Base-by-base conservation (phyloP, 163 green algal species). In the Scenedesmus sp. region DNA sequence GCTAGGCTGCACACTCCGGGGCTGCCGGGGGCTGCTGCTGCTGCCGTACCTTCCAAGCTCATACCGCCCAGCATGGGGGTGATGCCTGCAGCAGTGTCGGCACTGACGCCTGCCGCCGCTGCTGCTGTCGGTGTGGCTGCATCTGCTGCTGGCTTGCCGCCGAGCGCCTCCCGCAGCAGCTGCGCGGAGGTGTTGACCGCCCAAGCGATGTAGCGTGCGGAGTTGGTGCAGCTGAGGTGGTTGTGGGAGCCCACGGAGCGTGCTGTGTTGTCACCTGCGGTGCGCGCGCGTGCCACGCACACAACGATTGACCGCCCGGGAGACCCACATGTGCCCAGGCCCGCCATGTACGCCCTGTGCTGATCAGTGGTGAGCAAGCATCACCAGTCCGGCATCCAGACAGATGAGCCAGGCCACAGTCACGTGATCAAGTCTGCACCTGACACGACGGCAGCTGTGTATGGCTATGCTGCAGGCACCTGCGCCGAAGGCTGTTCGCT, bases 181-280 rank as follows among this genome's bases (percentile, higher is more conserved):
- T 76, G 46, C 3, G 49, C 72, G 24, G 70, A 85, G 68, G 49
- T 73, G 24, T 40, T 20, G 0, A 85, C 37, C n/a, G 46, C 4
- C 72, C 46, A 76, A 9, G 85, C 85, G 33, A 90, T 85, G 85
- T 90, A 90, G 43, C 70, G 43, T 1, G 85, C 70, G 0, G 72
- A 44, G 10, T 30, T 76, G 30, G 53, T 18, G 46, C 33, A 85
- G 46, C 20, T 42, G 1, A 90, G 72, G 70, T 76, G 51, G 85
- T 85, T 90, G 72, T 90, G 85, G 16, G 85, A 81, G 72, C 85
- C 85, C 10, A 90, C 85, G 1, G 85, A 85, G 2, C 85, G 70
- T 35, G 85, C 85, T 30, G 85, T 90, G 85, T 90, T 90, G 72
- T 90, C 85, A 46, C 40, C 85, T 90, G 85, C 33, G 42, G 18